phyloP scores from a whole-genome alignment of 2,329 filamentous ascomycete genomes.

The Penicillium sclerotiorum region DNA sequence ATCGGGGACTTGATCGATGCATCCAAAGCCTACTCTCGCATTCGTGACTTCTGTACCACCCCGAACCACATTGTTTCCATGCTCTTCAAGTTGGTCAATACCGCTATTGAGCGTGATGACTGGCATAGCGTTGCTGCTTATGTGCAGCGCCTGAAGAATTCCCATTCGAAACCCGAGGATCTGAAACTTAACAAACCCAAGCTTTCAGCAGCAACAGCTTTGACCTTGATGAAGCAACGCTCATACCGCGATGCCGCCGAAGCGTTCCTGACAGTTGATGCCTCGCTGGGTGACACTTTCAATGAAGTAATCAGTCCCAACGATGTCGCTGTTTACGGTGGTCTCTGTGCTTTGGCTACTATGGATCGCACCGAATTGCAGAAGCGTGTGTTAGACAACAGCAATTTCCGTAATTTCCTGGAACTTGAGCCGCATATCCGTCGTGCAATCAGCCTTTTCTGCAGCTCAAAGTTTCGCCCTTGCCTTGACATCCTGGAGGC shows the following conservation, averaged over 20 bases:
- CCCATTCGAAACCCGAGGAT: conserved; percentile 60
- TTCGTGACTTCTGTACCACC: conserved; percentile 88
- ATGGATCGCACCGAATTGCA: conserved; percentile 81
- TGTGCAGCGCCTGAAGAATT: conserved; percentile 58
- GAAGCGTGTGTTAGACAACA: conserved; percentile 74
- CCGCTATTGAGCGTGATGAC: conserved; percentile 74
- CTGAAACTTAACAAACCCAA: conserved; percentile 57
- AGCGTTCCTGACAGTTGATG: conserved; percentile 68
- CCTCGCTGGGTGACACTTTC: conserved; percentile 60
- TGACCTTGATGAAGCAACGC: conserved; percentile 61
- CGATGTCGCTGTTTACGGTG: conserved; percentile 90
- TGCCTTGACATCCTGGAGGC: conserved; percentile 82
- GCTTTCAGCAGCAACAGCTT: conserved; percentile 68
- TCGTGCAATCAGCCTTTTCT: conserved; percentile 85
- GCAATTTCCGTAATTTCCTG: conserved; percentile 79
- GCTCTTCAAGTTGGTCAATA: conserved; percentile 73
- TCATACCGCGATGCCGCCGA: conserved; percentile 69
- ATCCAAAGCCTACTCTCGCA: conserved; percentile 76
- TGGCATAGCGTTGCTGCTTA: conserved; percentile 70
- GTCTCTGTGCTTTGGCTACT: conserved; percentile 83
- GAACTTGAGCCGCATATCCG: conserved; percentile 94
- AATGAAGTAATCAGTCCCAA: conserved; percentile 77
- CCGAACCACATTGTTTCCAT: conserved; percentile 82
- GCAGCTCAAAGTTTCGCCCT: conserved; percentile 82
- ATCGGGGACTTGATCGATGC: conserved; percentile 75